Evolutionary conservation across 2,329 filamentous ascomycete species (phyloP).

Genomic region (Beauveria medogensis): DNA sequence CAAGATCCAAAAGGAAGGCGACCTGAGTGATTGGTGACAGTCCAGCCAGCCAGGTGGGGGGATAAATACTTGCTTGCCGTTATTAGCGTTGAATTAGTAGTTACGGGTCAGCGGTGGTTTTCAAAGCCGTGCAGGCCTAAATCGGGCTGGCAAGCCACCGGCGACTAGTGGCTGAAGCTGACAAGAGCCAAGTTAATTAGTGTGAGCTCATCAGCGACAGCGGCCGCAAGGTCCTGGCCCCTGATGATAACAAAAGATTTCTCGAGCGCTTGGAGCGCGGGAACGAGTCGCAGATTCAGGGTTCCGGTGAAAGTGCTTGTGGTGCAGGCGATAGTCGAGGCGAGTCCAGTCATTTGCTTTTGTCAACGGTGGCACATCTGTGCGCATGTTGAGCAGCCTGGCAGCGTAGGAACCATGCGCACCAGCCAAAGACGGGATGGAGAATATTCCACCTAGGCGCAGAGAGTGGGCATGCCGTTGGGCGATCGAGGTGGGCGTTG

Average conservation of each 20-base stretch:
- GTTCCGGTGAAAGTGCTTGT: background rate
- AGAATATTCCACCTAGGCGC: constrained; percentile 2
- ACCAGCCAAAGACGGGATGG: background rate
- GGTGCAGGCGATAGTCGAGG: background rate
- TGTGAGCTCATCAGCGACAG: background rate
- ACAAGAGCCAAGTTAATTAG: background rate
- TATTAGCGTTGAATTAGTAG: background rate
- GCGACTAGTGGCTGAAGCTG: constrained; percentile 10
- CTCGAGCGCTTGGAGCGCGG: background rate
- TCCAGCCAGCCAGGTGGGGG: background rate
- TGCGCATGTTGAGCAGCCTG: background rate
- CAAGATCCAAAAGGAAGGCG: background rate
- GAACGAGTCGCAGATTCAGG: background rate
- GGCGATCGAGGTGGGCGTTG: constrained; percentile 7
- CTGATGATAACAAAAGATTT: background rate
- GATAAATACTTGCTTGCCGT: background rate
- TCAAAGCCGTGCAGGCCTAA: background rate
- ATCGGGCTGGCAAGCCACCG: constrained; percentile 8
- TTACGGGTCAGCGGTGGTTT: background rate
- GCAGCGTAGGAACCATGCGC: background rate
- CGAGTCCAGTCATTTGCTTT: background rate
- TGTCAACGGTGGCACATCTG: background rate
- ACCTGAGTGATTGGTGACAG: background rate
- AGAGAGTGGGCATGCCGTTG: constrained; percentile 6
- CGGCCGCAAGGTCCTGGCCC: background rate